These are phyloP conservation scores for Zizania palustris DNA, from an alignment of 202 grass and related monocot species.

Conservation along the genomic window DNA sequence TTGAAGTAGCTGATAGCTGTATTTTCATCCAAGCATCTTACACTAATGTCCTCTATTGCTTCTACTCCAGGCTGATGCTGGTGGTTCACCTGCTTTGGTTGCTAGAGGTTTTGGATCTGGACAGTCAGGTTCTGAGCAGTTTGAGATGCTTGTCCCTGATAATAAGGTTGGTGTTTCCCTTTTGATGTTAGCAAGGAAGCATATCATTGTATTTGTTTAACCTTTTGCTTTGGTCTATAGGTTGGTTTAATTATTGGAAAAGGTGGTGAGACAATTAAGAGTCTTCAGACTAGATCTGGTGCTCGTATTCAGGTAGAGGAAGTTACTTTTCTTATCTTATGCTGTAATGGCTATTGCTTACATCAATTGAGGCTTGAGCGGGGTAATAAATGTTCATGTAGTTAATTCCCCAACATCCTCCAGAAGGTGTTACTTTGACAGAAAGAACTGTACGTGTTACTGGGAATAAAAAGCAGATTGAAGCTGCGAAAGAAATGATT, in stretches of 20 bases:
- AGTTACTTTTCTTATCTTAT: conserved; percentile 37
- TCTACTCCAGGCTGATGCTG: conserved; percentile 72
- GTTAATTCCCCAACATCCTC: conserved; percentile 81
- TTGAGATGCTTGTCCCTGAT: conserved; percentile 88
- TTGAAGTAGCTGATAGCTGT: not conserved
- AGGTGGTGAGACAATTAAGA: conserved; percentile 90
- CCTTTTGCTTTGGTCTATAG: conserved; percentile 45
- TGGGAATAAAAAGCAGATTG: conserved; percentile 92
- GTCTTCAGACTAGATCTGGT: conserved; percentile 82
- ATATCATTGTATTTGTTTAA: conserved; percentile 30
- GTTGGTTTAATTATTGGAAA: conserved; percentile 95
- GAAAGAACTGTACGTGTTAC: conserved; percentile 82
- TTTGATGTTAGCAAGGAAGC: not conserved
- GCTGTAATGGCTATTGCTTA: conserved; percentile 26
- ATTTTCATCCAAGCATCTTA: not conserved
- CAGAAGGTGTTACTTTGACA: conserved; percentile 70
- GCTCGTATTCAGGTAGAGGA: conserved; percentile 89
- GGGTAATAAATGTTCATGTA: conserved; percentile 40
- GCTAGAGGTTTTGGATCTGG: conserved; percentile 77
- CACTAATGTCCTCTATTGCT: not conserved
- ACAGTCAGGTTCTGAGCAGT: conserved; percentile 67
- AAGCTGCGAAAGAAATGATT: conserved; percentile 86
- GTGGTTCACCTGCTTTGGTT: conserved; percentile 82
- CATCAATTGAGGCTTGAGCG: conserved; percentile 18
- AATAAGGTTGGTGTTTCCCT: conserved; percentile 69